Evolutionary conservation across 2,329 filamentous ascomycete genomes (phyloP).

Genomic region (Colletotrichum camelliae): DNA sequence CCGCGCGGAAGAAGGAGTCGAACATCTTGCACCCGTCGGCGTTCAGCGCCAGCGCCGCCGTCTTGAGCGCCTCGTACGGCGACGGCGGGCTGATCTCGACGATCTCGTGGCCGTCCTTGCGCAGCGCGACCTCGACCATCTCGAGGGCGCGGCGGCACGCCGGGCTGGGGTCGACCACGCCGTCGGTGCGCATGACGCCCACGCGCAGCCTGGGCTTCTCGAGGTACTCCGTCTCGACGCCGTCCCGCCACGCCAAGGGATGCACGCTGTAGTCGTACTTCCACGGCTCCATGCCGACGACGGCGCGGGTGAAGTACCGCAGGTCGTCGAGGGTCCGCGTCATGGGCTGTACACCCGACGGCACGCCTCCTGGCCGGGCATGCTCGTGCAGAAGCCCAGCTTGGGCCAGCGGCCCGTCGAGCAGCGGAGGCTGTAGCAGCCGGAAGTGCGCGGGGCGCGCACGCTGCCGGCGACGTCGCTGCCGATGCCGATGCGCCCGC

Average conservation of each 20-base stretch:
- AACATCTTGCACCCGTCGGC: constrained; percentile 85
- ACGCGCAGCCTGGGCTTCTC: constrained; percentile 71
- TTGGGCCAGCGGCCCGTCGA: constrained; percentile 93
- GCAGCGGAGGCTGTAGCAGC: constrained; percentile 86
- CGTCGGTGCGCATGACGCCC: constrained; percentile 79
- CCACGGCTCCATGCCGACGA: constrained; percentile 87
- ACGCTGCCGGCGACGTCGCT: constrained; percentile 92
- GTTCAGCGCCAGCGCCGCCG: constrained; percentile 83
- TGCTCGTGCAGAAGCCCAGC: constrained; percentile 80
- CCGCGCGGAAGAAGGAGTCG: constrained; percentile 74
- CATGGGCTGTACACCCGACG: constrained; percentile 87
- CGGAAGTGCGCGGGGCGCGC: constrained; percentile 84
- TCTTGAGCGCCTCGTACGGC: constrained; percentile 75
- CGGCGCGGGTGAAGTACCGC: constrained; percentile 79
- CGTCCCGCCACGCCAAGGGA: constrained; percentile 78
- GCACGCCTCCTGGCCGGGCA: constrained; percentile 90
- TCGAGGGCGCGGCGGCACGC: constrained; percentile 81
- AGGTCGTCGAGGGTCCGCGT: constrained; percentile 83
- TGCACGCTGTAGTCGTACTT: constrained; percentile 86
- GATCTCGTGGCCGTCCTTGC: constrained; percentile 77
- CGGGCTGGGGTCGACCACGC: constrained; percentile 85
- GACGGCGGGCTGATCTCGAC: constrained; percentile 67
- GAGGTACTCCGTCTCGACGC: constrained; percentile 63
- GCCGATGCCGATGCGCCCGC: constrained; percentile 86
- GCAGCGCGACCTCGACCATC: constrained; percentile 72